Base-by-base conservation (phyloP, 1,139 yeast species). In the Blastobotrys ciferrii region DNA sequence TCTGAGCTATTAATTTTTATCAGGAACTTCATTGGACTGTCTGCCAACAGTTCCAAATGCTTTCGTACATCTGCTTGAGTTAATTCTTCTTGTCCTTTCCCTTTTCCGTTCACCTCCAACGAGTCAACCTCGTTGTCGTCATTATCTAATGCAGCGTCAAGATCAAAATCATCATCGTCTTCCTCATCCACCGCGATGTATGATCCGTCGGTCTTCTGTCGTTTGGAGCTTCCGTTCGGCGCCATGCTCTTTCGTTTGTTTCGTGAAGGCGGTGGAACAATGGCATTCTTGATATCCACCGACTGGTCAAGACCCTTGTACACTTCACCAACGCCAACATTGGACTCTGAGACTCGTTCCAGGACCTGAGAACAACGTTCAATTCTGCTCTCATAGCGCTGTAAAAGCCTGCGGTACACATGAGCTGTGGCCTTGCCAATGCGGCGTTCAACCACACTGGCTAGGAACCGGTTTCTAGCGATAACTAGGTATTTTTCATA, bases 381-480 rank as follows among this genome's bases (percentile, higher is more conserved):
- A 4, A 69, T 45, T 37, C 55, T 55, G 18, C 58, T 51, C 63
- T 89, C 96, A 30, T 86, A 72, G 36, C 76, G 63, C 39, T 69
- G 61, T 53, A 92, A 73, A 4, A 84, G 80, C 6, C 75, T 68
- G 46, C 76, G 73, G 62, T 85, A 92, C 5, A 94, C 75, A 45
- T 74, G 70, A 0, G 95, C 77, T 0, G 94, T 74, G 2, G 84
- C 67, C 11, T 75, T 67, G 4, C 98, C 98, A 42, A 89, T 69
- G 51, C 91, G 75, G 43, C 84, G 81, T 36, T 75, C 74, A 15
- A 84, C 87, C 46, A 86, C 74, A 37, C 78, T 78, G 1, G 74
- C 78, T 25, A 92, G 73, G 53, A 85, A 85, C 37, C 71, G 68
- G 13, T 85, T 76, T 55, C 97, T 76, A 59, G 83, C 74, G 40